Evolutionary conservation across 805 yeast species (phyloP), one percentile per base, ranked within the genome.

Genomic region (Helenozyma baotianmanensis): DNA sequence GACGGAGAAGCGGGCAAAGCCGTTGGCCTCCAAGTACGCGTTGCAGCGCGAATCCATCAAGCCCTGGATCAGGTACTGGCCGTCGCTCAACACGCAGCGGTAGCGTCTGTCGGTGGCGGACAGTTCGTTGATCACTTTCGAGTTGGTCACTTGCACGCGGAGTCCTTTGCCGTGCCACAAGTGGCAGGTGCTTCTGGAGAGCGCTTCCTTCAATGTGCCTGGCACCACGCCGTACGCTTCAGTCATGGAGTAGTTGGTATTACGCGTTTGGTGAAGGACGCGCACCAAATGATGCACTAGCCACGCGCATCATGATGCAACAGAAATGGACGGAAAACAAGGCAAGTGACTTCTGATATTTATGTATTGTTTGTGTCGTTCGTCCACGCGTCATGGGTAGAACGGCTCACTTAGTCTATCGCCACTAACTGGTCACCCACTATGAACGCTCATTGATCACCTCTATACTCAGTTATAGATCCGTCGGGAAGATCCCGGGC

Each of bases 1-100:
- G 25, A 73, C 57, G 25, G 68, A 60, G 30, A 57, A 54, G 42
- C 71, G 70, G 35, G 70, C 61, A 35, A 78, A 59, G 2, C 73
- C 74, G 33, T 67, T 56, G 31, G 53, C 48, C 30, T 55, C 62
- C 33, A 42, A 63, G 47, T 53, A 70, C 54, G 52, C 69, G 33
- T 62, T 63, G 27, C 69, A 60, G 21, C 70, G 68, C 39, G 68
- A 54, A 43, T 62, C 56, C 50, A 70, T 40, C 36, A 64, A 38
- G 22, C 69, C 61, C 48, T 66, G 70, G 25, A 56, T 46, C 18
- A 53, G 43, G 43, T 62, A 61, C 13, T 39, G 46, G 10, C 72
- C 72, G 46, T 66, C 72, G 27, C 56, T 56, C 34, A 66, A 36
- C 36, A 66, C 52, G 10, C 63, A 58, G 22, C 72, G 46, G 35